phyloP scores from a whole-genome alignment of 441 rosid genomes.

The Euphorbia celastroides region DNA sequence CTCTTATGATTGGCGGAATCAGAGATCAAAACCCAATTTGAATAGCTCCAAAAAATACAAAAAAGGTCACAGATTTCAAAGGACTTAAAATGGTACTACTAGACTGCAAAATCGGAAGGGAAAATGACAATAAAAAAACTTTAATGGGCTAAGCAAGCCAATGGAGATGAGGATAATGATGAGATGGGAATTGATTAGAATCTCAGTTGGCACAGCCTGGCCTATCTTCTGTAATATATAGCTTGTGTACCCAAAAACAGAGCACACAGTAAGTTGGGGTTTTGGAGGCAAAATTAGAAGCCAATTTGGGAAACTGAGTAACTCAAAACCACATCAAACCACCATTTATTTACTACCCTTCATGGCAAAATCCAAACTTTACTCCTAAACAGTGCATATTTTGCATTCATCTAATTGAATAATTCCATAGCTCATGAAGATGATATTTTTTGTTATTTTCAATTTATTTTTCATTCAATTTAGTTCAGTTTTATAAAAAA shows the following conservation, averaged over 20 bases:
- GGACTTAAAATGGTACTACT: no score
- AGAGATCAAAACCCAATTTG: slow-evolving; percentile 13
- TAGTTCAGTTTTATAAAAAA: no score
- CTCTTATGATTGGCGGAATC: slow-evolving; percentile 16
- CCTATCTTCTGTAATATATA: no score
- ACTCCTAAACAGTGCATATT: background rate
- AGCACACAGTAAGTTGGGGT: slow-evolving; percentile 19
- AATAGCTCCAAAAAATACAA: slow-evolving; percentile 29
- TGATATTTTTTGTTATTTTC: no score
- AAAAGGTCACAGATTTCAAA: slow-evolving; percentile 36
- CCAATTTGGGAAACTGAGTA: no score
- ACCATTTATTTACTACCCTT: slow-evolving; percentile 7
- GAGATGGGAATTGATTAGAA: slow-evolving; percentile 20
- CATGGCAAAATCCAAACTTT: slow-evolving; percentile 1
- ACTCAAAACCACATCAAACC: slow-evolving; percentile 14
- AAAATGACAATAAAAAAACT: slow-evolving; percentile 21
- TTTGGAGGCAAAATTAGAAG: slow-evolving; percentile 10
- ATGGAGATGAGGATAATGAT: background rate
- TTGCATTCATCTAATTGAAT: no score
- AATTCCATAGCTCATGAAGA: no score
- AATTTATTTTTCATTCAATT: no score
- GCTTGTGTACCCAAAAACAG: background rate
- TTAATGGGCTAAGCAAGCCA: slow-evolving; percentile 14
- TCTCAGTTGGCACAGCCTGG: slow-evolving; percentile 20
- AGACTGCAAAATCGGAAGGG: slow-evolving; percentile 25